Evolutionary conservation across 1,284 basidiomycete genomes (phyloP).

Genomic region (Anthracocystis walkeri): DNA sequence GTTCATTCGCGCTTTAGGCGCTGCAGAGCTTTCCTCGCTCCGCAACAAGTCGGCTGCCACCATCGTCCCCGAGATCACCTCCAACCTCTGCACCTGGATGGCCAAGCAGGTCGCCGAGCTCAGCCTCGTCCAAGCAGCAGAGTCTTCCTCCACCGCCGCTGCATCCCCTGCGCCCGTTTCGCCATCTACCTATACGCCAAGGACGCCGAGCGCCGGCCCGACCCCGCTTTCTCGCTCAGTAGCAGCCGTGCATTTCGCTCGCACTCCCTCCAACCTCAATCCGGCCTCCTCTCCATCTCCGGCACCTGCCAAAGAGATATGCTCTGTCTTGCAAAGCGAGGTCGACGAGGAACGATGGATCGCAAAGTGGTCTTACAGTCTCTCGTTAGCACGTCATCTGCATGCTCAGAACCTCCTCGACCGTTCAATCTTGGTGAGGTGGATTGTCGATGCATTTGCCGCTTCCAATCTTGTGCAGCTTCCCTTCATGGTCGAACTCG

Average conservation of each 20-base stretch:
- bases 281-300: constrained; percentile 18
- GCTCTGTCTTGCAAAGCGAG: constrained; percentile 69
- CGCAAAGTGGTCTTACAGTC: constrained; percentile 82
- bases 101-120: constrained; percentile 89
- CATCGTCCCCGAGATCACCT: constrained; percentile 93
- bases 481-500: constrained; percentile 44
- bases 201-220: constrained; percentile 23
- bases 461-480: constrained; percentile 47
- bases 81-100: constrained; percentile 85
- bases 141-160: constrained; percentile 37
- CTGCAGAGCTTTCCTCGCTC: constrained; percentile 79
- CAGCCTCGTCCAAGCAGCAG: constrained; percentile 29
- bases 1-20: constrained; percentile 94
- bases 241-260: constrained; percentile 25
- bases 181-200: constrained; percentile 23
- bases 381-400: constrained; percentile 76
- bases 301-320: constrained; percentile 24
- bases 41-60: constrained; percentile 65
- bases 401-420: constrained; percentile 86
- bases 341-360: constrained; percentile 82
- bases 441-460: constrained; percentile 83
- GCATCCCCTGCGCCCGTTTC: constrained; percentile 43
- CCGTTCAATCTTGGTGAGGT: constrained; percentile 80
- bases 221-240: constrained; percentile 30
- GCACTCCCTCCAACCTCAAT: constrained; percentile 23